phyloP scores from a whole-genome alignment of 2,329 filamentous ascomycete species.

The Mycocentrospora acerina region DNA sequence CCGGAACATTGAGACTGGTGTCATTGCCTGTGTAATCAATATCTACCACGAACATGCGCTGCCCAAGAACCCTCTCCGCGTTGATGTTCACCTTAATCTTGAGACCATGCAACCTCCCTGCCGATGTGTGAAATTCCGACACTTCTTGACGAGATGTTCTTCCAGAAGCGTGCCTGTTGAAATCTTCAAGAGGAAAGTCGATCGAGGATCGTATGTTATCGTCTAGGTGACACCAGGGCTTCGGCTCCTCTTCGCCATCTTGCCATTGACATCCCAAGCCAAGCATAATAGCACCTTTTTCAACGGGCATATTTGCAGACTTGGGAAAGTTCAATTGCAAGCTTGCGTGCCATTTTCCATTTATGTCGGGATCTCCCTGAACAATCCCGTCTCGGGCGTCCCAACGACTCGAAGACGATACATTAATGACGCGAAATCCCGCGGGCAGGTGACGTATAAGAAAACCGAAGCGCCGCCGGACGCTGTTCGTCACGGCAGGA shows the following conservation, averaged over 20 bases:
- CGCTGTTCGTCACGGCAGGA: constrained; percentile 3
- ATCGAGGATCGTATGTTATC: constrained; percentile 1
- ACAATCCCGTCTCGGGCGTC: constrained; percentile 9
- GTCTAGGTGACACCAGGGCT: constrained; percentile 11
- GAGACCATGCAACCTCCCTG: too few relatives aligned
- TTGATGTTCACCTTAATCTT: background rate
- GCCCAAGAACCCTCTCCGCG: constrained; percentile 6
- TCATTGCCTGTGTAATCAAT: constrained; percentile 2
- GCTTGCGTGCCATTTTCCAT: constrained; percentile 9
- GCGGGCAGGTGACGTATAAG: constrained; percentile 7
- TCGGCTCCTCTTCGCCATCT: background rate
- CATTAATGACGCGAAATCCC: background rate
- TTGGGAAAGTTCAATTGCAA: constrained; percentile 1
- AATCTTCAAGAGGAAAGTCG: too few relatives aligned
- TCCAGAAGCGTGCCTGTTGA: too few relatives aligned
- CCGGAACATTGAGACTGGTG: background rate
- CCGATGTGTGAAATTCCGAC: too few relatives aligned
- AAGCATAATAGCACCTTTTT: constrained; percentile 1
- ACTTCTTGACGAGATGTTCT: too few relatives aligned
- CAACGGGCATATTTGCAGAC: background rate
- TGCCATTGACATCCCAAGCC: constrained; percentile 8
- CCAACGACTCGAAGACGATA: constrained; percentile 7
- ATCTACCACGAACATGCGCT: constrained; percentile 18
- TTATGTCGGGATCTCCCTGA: background rate
- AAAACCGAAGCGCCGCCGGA: constrained; percentile 11